These are phyloP conservation scores for Colletotrichum simmondsii DNA, from an alignment of 2,329 filamentous ascomycete genomes.

Conservation along the genomic window DNA sequence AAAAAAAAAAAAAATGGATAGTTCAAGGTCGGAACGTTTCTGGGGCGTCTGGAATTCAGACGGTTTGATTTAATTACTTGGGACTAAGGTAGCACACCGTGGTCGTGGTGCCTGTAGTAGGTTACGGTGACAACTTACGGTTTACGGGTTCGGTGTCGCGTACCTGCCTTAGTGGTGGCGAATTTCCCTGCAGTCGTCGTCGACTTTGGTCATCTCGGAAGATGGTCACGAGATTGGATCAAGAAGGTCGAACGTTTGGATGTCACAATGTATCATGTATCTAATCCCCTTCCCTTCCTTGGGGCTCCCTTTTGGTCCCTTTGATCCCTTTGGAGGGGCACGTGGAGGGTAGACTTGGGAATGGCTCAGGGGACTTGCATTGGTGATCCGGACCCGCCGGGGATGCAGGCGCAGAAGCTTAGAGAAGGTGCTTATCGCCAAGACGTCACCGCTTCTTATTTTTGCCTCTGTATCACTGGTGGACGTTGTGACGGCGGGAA, in stretches of 20 bases:
- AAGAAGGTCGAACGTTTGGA: not conserved
- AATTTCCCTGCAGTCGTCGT: not conserved
- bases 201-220: not conserved
- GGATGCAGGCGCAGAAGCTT: too few species aligned
- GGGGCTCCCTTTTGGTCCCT: too few species aligned
- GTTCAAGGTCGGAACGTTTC: constrained; percentile 1
- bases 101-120: not conserved
- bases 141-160: not conserved
- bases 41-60: constrained; percentile 17
- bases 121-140: not conserved
- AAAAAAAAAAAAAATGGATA: too few species aligned
- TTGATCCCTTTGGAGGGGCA: too few species aligned
- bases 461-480: not conserved
- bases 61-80: constrained; percentile 12
- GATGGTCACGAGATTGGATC: not conserved
- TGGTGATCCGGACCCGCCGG: not conserved
- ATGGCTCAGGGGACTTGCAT: not conserved
- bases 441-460: not conserved
- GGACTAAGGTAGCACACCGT: too few species aligned
- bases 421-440: not conserved
- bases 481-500: not conserved
- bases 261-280: not conserved
- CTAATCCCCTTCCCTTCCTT: too few species aligned
- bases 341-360: not conserved
- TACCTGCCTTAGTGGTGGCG: constrained; percentile 16